Evolutionary conservation across 2,329 filamentous ascomycete species (phyloP).

Genomic region (Thermothelomyces thermophilus): DNA sequence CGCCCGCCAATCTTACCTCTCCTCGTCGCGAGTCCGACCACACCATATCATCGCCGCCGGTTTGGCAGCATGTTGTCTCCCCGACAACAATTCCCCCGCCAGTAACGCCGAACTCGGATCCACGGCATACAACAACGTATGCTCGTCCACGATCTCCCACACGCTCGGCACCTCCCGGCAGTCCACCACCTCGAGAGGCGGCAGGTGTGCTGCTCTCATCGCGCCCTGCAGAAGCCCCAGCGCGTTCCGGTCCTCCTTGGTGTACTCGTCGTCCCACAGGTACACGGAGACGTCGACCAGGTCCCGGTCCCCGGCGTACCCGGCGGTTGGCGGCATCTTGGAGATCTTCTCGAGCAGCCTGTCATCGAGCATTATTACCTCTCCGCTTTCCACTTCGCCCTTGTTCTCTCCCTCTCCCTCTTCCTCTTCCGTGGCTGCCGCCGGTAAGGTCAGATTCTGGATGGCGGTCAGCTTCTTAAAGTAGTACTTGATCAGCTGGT

Average conservation of each 20-base stretch:
- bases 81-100: not conserved
- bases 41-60: conserved; percentile 10
- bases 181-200: not conserved
- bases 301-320: conserved; percentile 1
- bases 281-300: conserved; percentile 3
- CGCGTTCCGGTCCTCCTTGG: conserved; percentile 3
- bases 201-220: not conserved
- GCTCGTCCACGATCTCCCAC: conserved; percentile 2
- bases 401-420: not conserved
- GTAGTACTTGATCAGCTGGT: not conserved
- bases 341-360: not conserved
- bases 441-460: not conserved
- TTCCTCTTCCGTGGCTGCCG: not conserved
- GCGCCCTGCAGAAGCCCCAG: not conserved
- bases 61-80: no score
- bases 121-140: conserved; percentile 12
- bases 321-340: conserved; percentile 2
- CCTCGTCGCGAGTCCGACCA: not conserved
- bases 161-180: not conserved
- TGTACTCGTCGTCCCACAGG: conserved; percentile 9
- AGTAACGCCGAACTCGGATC: not conserved
- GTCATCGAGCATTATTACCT: not conserved
- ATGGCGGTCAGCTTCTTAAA: conserved; percentile 1
- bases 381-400: not conserved
- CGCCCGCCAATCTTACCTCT: not conserved